Percentiles rank a stretch among this genome's conserved stretches.
These are phyloP conservation scores for Hanseniaspora gamundiae DNA, from an alignment of 1,139 yeast species.

Conservation along the genomic window DNA sequence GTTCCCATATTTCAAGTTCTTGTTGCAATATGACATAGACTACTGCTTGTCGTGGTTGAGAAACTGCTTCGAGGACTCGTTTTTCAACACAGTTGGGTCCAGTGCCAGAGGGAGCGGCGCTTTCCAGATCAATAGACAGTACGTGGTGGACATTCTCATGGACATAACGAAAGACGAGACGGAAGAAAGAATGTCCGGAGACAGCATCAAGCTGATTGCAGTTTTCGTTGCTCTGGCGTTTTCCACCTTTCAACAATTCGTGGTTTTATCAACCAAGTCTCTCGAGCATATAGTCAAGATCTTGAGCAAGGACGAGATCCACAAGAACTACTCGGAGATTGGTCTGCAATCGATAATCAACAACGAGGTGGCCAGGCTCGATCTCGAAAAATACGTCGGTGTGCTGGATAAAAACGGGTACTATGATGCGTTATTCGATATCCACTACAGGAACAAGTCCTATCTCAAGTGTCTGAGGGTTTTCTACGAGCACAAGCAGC, in stretches of 20 bases:
- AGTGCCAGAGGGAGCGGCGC: slow-evolving; percentile 1
- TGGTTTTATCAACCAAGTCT: slow-evolving; percentile 37
- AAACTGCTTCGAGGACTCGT: slow-evolving; percentile 21
- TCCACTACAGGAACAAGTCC: slow-evolving; percentile 20
- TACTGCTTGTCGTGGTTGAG: slow-evolving; percentile 17
- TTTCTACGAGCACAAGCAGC: slow-evolving; percentile 15
- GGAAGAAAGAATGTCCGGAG: slow-evolving; percentile 7
- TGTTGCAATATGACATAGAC: slow-evolving; percentile 15
- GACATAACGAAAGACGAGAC: slow-evolving; percentile 12
- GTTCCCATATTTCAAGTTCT: slow-evolving; percentile 25
- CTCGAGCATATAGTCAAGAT: background rate
- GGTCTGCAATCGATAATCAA: slow-evolving; percentile 17
- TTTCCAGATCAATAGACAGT: slow-evolving; percentile 20
- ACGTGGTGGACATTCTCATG: slow-evolving; percentile 21
- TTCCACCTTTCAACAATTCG: slow-evolving; percentile 70
- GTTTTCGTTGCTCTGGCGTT: slow-evolving; percentile 66
- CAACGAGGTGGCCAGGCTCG: slow-evolving; percentile 11
- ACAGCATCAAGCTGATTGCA: slow-evolving; percentile 31
- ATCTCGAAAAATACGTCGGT: slow-evolving; percentile 18
- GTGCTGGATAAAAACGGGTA: slow-evolving; percentile 23
- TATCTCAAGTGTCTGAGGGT: slow-evolving; percentile 22
- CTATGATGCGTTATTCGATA: slow-evolving; percentile 27
- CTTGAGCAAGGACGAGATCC: background rate
- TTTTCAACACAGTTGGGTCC: slow-evolving; percentile 15
- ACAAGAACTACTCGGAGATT: slow-evolving; percentile 15